These are phyloP conservation scores for Terfezia claveryi DNA, from an alignment of 495 filamentous ascomycete species.

Conservation along the genomic window DNA sequence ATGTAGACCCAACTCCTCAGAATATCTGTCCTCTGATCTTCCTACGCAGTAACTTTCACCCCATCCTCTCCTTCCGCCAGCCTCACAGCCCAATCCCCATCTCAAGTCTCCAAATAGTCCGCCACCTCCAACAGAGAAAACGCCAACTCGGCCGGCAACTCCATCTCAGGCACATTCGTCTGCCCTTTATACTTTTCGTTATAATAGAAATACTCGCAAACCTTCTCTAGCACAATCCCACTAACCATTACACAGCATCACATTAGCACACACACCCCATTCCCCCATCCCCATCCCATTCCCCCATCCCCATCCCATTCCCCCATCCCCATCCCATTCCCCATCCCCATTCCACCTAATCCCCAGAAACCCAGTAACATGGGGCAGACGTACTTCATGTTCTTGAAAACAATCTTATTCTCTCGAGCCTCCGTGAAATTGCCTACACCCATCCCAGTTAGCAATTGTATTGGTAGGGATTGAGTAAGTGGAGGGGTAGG, in stretches of 20 bases:
- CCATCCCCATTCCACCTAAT: too few species aligned
- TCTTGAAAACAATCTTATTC: slow-evolving; percentile 18
- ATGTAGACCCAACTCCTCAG: too few species aligned
- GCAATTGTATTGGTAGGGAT: background rate
- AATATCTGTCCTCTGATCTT: too few species aligned
- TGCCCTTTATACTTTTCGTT: slow-evolving; percentile 57
- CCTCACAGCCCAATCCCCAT: background rate
- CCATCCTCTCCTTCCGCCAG: background rate
- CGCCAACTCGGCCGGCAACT: slow-evolving; percentile 50
- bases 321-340: too few species aligned
- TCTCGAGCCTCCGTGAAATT: slow-evolving; percentile 16
- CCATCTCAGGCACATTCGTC: slow-evolving; percentile 75
- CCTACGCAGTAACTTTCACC: background rate
- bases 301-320: too few species aligned
- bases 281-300: too few species aligned
- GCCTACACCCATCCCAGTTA: slow-evolving; percentile 3
- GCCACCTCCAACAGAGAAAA: slow-evolving; percentile 65
- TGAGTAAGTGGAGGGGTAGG: slow-evolving; percentile 11
- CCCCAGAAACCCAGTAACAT: background rate
- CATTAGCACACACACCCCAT: background rate
- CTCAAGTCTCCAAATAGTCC: slow-evolving; percentile 30
- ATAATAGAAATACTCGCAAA: slow-evolving; percentile 81
- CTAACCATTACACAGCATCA: slow-evolving; percentile 22
- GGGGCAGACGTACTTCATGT: slow-evolving; percentile 11
- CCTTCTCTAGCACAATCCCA: slow-evolving; percentile 65